Percentiles rank a stretch among this genome's conserved stretches.
phyloP scores from a whole-genome alignment of 2,329 filamentous ascomycete genomes.

The Phyllachora maydis region DNA sequence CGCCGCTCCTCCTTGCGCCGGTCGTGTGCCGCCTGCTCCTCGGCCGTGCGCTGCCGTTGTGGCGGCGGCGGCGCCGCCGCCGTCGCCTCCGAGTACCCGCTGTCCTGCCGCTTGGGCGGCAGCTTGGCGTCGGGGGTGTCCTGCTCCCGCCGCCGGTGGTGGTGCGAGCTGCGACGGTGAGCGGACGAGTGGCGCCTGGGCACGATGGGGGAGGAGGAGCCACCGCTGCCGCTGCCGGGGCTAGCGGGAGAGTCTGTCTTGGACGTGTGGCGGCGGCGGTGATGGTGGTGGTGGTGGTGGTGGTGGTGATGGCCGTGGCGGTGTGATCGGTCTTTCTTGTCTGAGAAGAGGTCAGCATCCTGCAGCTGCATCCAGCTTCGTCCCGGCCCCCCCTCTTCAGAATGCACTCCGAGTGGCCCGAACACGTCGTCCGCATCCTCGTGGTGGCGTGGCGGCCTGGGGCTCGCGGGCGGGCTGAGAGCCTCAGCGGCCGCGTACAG shows the following conservation, averaged over 20 bases:
- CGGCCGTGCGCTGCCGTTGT: conserved; percentile 20
- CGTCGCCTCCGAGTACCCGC: conserved; percentile 21
- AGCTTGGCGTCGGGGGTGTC: conserved; percentile 13
- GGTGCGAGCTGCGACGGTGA: too few species aligned
- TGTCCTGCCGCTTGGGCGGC: conserved; percentile 21
- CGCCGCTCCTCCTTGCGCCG: conserved; percentile 25
- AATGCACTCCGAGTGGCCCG: conserved; percentile 9
- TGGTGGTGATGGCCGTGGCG: conserved; percentile 11
- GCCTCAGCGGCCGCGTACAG: conserved; percentile 29
- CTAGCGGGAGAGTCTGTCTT: too few species aligned
- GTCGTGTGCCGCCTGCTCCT: conserved; percentile 28
- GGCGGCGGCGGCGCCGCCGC: conserved; percentile 12
- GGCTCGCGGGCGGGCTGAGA: conserved; percentile 19
- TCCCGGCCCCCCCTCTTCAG: conserved; percentile 8
- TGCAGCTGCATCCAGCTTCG: too few species aligned
- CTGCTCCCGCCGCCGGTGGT: too few species aligned
- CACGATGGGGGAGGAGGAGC: too few species aligned
- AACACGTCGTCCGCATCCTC: conserved; percentile 7
- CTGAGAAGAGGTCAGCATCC: conserved; percentile 35
- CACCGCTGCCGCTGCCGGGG: too few species aligned
- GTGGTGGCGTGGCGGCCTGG: conserved; percentile 9
- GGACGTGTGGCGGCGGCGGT: too few species aligned
- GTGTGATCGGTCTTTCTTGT: conserved; percentile 19
- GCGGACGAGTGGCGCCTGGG: too few species aligned
- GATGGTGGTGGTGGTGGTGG: conserved; percentile 13